Conservation (phyloP, 305 asterid species). For the Coffea humblotiana region DNA sequence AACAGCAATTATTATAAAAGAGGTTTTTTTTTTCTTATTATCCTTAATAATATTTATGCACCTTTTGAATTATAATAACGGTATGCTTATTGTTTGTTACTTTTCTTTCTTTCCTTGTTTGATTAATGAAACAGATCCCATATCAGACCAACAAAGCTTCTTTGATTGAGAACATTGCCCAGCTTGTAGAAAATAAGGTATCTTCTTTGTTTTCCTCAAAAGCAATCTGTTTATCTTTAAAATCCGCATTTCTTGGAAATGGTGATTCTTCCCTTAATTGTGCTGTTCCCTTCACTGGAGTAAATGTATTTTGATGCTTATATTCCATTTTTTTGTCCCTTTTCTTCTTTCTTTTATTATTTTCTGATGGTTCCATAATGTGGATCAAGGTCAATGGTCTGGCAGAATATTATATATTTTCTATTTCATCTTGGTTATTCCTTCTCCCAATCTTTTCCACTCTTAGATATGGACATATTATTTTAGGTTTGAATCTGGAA, state of each 20-base stretch:
- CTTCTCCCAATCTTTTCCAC: background rate
- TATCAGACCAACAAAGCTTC: conserved; percentile 97
- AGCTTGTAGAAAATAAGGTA: conserved; percentile 94
- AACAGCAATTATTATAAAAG: conserved; percentile 86
- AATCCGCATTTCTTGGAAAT: background rate
- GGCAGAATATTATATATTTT: background rate
- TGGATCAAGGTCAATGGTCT: background rate
- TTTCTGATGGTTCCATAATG: background rate
- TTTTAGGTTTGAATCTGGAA: background rate
- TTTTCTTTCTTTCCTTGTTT: conserved; percentile 6
- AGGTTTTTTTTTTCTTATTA: conserved; percentile 54
- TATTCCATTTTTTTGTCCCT: background rate
- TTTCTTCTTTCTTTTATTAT: background rate
- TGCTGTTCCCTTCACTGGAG: background rate
- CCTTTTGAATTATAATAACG: background rate
- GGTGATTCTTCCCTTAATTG: background rate
- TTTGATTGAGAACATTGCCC: conserved; percentile 92
- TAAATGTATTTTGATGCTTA: background rate
- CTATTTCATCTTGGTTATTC: background rate
- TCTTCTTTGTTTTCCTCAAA: background rate
- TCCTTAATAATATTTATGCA: conserved; percentile 3
- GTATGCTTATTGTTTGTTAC: background rate
- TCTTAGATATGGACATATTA: background rate
- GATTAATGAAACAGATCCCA: conserved; percentile 65
- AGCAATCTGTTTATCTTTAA: background rate